Conservation (phyloP, 371 early-diverging fungal species). For the Actinomortierella ambigua region DNA sequence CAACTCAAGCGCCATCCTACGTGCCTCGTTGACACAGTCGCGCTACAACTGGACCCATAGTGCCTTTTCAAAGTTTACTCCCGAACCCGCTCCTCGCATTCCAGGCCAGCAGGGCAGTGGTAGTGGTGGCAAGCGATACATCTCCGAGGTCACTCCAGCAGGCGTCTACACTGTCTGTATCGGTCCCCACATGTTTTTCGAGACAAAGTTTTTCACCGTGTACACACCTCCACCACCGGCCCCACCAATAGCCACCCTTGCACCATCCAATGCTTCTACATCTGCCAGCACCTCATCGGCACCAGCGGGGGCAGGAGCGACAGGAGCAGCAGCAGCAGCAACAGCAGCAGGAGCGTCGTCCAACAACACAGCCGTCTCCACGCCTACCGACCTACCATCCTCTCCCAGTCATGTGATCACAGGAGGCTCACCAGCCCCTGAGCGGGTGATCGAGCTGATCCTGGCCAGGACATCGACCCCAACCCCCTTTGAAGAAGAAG, state of each 20-base stretch:
- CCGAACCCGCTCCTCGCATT: conserved; percentile 21
- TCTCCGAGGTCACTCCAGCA: conserved; percentile 15
- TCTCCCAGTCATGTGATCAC: conserved; percentile 10
- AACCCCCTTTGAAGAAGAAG: too few species aligned
- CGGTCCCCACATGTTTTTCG: conserved; percentile 42
- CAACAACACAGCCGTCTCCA: too few species aligned
- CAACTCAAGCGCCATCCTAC: conserved; percentile 28
- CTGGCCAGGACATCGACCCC: conserved; percentile 12
- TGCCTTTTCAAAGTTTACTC: conserved; percentile 29
- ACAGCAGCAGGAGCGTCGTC: too few species aligned
- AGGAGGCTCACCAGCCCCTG: conserved; percentile 18
- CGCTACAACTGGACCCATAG: conserved; percentile 30
- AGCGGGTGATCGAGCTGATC: conserved; percentile 33
- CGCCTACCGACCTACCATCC: conserved; percentile 4
- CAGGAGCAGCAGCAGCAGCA: too few species aligned
- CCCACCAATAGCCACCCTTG: background rate
- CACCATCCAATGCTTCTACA: background rate
- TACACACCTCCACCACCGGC: conserved; percentile 24
- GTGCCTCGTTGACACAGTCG: conserved; percentile 28
- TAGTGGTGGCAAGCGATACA: conserved; percentile 24
- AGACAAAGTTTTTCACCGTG: conserved; percentile 38
- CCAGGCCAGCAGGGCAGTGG: conserved; percentile 3
- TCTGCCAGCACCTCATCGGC: background rate
- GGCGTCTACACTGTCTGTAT: conserved; percentile 38
- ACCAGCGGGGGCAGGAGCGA: too few species aligned